Evolutionary conservation across 1,284 basidiomycete genomes (phyloP).

Genomic region (Pisolithus thermaeus): DNA sequence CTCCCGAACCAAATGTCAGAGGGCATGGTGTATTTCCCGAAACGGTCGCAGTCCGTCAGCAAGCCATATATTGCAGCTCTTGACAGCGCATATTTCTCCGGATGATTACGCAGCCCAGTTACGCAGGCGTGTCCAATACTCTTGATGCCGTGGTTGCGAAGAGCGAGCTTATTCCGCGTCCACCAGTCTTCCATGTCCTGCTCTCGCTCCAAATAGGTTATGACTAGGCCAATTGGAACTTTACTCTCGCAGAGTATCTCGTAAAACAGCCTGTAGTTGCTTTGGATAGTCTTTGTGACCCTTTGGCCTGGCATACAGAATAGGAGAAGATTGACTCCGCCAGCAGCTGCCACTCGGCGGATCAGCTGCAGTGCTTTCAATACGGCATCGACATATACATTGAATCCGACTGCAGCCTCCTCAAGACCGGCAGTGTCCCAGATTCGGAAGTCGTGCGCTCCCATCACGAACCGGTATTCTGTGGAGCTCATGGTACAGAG

Average conservation of each 20-base stretch:
- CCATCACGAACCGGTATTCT: slow-evolving; percentile 17
- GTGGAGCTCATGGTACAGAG: slow-evolving; percentile 7
- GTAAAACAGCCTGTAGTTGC: slow-evolving; percentile 32
- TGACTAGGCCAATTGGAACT: slow-evolving; percentile 31
- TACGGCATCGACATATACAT: slow-evolving; percentile 26
- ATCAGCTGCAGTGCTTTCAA: slow-evolving; percentile 28
- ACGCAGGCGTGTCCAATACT: slow-evolving; percentile 31
- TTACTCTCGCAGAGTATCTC: slow-evolving; percentile 28
- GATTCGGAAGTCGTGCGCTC: slow-evolving; percentile 13
- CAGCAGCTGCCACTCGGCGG: slow-evolving; percentile 18
- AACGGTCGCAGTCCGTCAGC: too few relatives aligned
- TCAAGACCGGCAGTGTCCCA: slow-evolving; percentile 36
- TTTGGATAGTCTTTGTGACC: slow-evolving; percentile 24
- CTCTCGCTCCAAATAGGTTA: slow-evolving; percentile 33
- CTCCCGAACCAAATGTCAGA: background rate
- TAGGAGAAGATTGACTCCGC: slow-evolving; percentile 33
- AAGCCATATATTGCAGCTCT: too few relatives aligned
- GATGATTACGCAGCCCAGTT: slow-evolving; percentile 18
- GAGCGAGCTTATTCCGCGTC: slow-evolving; percentile 14
- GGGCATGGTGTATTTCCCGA: background rate
- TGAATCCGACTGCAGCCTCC: slow-evolving; percentile 22
- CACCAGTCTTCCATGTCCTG: slow-evolving; percentile 26
- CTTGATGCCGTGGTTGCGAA: slow-evolving; percentile 21
- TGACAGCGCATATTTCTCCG: too few relatives aligned
- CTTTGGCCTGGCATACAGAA: slow-evolving; percentile 31